Evolutionary conservation across 2,329 filamentous ascomycete genomes (phyloP).

Genomic region (Ascochyta rabiei): DNA sequence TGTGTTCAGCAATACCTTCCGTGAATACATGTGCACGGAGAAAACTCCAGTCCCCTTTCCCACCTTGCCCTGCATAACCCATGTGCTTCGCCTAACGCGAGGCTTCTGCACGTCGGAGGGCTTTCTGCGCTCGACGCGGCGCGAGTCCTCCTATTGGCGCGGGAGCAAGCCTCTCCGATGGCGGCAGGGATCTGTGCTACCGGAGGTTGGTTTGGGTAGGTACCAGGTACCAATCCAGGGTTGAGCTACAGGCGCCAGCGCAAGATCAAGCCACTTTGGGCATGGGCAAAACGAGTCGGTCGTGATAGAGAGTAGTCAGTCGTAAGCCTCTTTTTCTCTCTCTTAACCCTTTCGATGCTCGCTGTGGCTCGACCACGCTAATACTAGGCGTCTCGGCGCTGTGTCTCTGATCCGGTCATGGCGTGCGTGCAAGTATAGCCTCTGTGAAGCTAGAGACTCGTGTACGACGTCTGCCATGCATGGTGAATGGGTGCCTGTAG

Average conservation of each 20-base stretch:
- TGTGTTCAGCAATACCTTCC: neutral
- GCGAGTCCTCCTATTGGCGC: conserved; percentile 4
- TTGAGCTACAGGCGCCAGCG: neutral
- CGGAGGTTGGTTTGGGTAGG: neutral
- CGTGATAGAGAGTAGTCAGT: too few relatives aligned
- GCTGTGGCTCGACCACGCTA: neutral
- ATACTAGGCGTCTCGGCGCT: conserved; percentile 3
- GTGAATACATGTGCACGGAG: neutral
- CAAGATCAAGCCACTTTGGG: neutral
- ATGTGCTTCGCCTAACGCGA: neutral
- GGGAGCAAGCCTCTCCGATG: neutral
- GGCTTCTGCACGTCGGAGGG: conserved; percentile 2
- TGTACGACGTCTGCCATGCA: neutral
- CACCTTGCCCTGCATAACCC: neutral
- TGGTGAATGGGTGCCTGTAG: neutral
- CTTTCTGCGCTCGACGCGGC: neutral
- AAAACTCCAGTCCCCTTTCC: neutral
- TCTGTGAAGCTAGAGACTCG: too few relatives aligned
- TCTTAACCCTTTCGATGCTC: neutral
- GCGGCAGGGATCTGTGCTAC: conserved; percentile 1
- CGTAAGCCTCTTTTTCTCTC: neutral
- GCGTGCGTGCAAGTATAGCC: neutral
- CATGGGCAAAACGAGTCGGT: neutral
- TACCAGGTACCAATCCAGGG: too few relatives aligned
- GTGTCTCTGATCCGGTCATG: neutral